Evolutionary conservation across 2,329 filamentous ascomycete species (phyloP), one percentile per base, ranked within the genome.

Genomic region (Colletotrichum sp.): DNA sequence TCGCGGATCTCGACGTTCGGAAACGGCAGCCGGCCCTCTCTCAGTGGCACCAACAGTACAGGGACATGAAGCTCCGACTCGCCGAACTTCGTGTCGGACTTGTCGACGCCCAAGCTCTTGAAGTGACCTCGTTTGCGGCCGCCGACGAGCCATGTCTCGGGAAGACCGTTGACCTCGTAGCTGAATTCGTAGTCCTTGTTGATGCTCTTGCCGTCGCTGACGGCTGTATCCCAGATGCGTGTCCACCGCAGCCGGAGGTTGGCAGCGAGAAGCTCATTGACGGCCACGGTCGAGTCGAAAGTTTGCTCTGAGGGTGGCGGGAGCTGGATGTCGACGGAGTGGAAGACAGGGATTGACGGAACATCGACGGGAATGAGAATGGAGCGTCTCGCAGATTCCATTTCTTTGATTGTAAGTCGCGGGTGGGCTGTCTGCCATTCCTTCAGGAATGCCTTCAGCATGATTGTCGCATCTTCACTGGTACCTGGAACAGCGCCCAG

Each of bases 281-380:
- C 88, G 21, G 87, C 88, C 10, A 91, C 88, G 1, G 90, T 86
- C 2, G 87, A 85, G 79, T 75, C 85, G 15, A 55, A 60, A 24
- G 49, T 16, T 21, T 63, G 52, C 24, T 75, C 52, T 18, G 32
- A 81, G 78, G 21, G 72, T 15, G 32, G 76, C 80, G 75, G 80
- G 44, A 76, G 82, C 74, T 88, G 85, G 32, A 96, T 89, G 68
- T 94, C 92, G 4, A 94, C 93, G 0, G 95, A 98, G 84, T 98
- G 94, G 1, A 99, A 91, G 24, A 98, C 91, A 64, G 95, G 92
- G 3, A 98, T 89, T 2, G 94, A 93, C 0, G 96, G 96, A 2
- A 99, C 92, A 75, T 98, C 95, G 16, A 99, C 96, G 0, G 96
- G 95, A 69, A 99, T 98, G 34, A 94, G 88, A 79, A 99, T 96